These are phyloP conservation scores for Phyllosticta ampelicida DNA, from an alignment of 2,329 filamentous ascomycete genomes.

Conservation along the genomic window DNA sequence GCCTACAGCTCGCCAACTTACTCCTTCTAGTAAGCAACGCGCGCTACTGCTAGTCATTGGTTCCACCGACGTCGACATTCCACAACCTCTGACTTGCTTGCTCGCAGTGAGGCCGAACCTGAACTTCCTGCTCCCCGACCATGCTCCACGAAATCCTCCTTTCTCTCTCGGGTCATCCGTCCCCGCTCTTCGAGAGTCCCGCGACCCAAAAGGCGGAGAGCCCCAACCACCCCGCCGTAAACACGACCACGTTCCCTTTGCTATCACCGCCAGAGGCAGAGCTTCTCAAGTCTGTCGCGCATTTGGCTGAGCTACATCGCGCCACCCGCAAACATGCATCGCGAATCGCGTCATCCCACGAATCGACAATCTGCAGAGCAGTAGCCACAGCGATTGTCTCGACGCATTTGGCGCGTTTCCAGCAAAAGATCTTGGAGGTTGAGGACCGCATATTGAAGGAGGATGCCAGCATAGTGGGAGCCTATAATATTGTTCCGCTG, in stretches of 20 bases:
- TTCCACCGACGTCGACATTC: constrained; percentile 1
- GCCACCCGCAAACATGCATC: constrained; percentile 57
- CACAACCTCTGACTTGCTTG: not conserved
- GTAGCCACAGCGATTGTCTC: constrained; percentile 69
- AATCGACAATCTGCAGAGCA: constrained; percentile 75
- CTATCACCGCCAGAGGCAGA: constrained; percentile 72
- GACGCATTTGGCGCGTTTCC: constrained; percentile 68
- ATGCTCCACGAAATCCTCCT: constrained; percentile 99
- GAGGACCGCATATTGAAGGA: constrained; percentile 66
- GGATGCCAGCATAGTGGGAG: constrained; percentile 73
- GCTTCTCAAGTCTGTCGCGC: constrained; percentile 65
- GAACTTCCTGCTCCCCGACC: constrained; percentile 11
- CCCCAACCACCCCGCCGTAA: constrained; percentile 11
- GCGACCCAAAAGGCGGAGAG: constrained; percentile 24
- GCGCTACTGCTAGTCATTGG: constrained; percentile 9
- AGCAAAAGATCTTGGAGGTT: constrained; percentile 72
- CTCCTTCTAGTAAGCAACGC: constrained; percentile 10
- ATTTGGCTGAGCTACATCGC: constrained; percentile 68
- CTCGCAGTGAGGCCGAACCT: constrained; percentile 10
- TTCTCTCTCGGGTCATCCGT: constrained; percentile 87
- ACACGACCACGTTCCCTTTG: constrained; percentile 34
- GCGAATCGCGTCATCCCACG: constrained; percentile 58
- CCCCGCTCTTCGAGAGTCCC: constrained; percentile 59
- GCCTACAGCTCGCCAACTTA: constrained; percentile 3
- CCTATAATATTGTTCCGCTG: constrained; percentile 85